Evolutionary conservation across 202 grass and related monocot genomes (phyloP).

Genomic region (Zoysia matrella): DNA sequence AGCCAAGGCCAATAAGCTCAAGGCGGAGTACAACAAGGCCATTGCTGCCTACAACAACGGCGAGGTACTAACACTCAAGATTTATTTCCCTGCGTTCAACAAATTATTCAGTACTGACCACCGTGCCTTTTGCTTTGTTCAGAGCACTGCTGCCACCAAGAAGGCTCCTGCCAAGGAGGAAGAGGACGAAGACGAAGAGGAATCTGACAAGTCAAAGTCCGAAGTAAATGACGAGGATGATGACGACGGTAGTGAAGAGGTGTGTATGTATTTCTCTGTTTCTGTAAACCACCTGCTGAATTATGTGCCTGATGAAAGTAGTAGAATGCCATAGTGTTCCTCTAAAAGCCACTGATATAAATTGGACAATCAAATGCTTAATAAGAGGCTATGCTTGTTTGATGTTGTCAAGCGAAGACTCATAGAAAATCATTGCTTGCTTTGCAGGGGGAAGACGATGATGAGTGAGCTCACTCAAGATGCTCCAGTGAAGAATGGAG

Average conservation of each 20-base stretch:
- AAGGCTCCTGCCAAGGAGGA: conserved; percentile 60
- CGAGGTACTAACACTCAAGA: conserved; percentile 38
- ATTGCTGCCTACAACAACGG: conserved; percentile 88
- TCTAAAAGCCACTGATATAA: too few species aligned
- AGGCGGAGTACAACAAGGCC: conserved; percentile 87
- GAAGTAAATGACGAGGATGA: conserved; percentile 82
- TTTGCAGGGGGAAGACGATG: conserved; percentile 56
- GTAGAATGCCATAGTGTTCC: too few species aligned
- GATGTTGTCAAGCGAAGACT: too few species aligned
- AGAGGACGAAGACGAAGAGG: conserved; percentile 76
- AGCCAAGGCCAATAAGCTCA: conserved; percentile 91
- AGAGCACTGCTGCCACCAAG: conserved; percentile 57
- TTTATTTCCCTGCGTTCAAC: too few species aligned
- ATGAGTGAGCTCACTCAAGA: conserved; percentile 40
- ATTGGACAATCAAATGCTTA: too few species aligned
- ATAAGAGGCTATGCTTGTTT: too few species aligned
- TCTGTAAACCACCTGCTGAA: not conserved
- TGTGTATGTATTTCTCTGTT: conserved; percentile 16
- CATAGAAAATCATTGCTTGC: too few species aligned
- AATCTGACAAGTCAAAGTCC: conserved; percentile 92
- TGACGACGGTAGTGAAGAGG: conserved; percentile 84
- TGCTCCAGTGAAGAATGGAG: conserved; percentile 32
- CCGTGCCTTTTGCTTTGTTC: not conserved
- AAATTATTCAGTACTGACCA: too few species aligned
- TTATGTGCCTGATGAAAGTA: not conserved